Conservation (phyloP, 176 grass and related monocot species). For the Aegilops bicornis region DNA sequence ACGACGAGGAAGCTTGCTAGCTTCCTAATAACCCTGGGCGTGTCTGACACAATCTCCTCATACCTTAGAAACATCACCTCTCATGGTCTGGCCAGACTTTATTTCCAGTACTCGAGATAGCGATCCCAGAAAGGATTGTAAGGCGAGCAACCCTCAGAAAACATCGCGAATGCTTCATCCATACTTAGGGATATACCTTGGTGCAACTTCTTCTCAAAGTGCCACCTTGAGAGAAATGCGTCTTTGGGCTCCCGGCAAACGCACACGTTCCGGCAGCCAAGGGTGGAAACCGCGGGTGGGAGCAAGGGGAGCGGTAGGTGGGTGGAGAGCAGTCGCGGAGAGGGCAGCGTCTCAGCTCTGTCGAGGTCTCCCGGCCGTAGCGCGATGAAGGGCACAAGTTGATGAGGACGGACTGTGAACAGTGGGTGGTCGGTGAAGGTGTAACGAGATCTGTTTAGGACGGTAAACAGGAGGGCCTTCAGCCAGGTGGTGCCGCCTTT, state of each 20-base stretch:
- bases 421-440: neutral
- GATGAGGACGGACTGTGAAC: neutral
- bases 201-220: neutral
- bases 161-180: neutral
- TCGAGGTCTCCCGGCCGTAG: neutral
- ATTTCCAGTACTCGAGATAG: neutral
- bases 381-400: neutral
- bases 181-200: neutral
- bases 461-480: slow-evolving; percentile 18
- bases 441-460: neutral
- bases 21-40: neutral
- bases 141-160: neutral
- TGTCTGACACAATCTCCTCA: neutral
- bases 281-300: too few relatives aligned
- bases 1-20: neutral
- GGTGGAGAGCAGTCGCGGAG: neutral
- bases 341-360: neutral
- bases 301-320: too few relatives aligned
- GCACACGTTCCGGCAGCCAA: neutral
- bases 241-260: neutral
- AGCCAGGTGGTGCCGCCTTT: slow-evolving; percentile 35
- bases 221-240: neutral
- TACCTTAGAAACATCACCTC: neutral
- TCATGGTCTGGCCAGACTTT: neutral
- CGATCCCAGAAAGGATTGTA: neutral